A percentile compares a stretch with the other conserved stretches of the same genome.
These are phyloP conservation scores for Leccinum fibrillosum DNA, from an alignment of 768 basidiomycete species.

Conservation along the genomic window DNA sequence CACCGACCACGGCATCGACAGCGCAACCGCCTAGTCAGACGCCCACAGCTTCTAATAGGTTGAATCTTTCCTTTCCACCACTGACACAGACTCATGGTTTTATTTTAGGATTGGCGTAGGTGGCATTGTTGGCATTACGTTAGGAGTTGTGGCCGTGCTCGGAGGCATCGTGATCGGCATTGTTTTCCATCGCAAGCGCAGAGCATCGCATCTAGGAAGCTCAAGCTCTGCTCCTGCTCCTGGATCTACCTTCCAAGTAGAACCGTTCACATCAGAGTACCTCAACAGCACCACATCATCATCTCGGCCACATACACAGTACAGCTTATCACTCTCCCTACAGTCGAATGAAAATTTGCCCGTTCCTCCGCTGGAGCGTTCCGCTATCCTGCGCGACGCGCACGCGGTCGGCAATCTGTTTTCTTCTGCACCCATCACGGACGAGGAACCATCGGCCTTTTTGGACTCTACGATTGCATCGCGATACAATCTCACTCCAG, in stretches of 20 bases:
- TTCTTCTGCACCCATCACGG: background rate
- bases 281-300: background rate
- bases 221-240: background rate
- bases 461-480: background rate
- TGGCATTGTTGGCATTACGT: constrained; percentile 9
- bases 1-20: background rate
- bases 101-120: constrained; percentile 12
- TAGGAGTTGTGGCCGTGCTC: constrained; percentile 11
- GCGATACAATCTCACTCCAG: constrained; percentile 8
- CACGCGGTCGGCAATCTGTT: background rate
- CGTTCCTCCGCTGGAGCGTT: constrained; percentile 6
- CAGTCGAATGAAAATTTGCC: background rate
- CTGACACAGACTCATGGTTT: no score
- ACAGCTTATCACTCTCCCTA: background rate
- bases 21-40: background rate
- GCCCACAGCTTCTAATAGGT: constrained; percentile 9
- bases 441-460: background rate
- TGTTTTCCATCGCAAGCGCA: constrained; percentile 9
- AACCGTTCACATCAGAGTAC: constrained; percentile 5
- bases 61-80: background rate
- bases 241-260: background rate
- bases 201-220: background rate
- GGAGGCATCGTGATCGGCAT: background rate
- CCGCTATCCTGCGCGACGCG: constrained; percentile 15
- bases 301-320: background rate